Base-by-base conservation (phyloP, 129 eudicot species). In the Cynara cardunculus region DNA sequence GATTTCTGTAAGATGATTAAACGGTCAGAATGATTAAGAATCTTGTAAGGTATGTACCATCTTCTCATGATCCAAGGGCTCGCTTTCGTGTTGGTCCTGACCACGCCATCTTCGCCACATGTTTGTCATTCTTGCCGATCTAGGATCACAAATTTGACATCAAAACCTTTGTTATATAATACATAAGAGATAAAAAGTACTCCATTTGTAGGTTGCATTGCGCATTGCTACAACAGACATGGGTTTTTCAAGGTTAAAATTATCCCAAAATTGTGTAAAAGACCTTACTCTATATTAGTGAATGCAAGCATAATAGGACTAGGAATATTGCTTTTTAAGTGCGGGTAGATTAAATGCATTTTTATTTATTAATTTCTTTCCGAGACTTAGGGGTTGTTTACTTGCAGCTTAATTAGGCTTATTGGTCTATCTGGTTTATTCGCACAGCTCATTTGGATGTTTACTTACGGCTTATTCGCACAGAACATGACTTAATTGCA, bases 101-200 rank as follows among this genome's bases (percentile, higher is more conserved):
- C 90, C 78, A 10, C 73, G 80, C 91, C 82, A 90, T 84, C 82
- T 88, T 82, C 78, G 69, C 39, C 89, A 81, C 97, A 92, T 87
- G 80, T 67, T 82, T 66, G 69, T 46, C 71, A 46, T 65, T 28
- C 8, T 65, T 76, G 32, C 13, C 16, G 7, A 76, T 53, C 49
- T 53, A 25, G 26, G 69, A 46, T 27, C 6, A 19, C 13, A 56
- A 72, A 6, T 75, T 12, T 2, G 3, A 8, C 69, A 64, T 64
- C 28, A 64, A 64, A 64, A 64, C 5, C 69, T 64, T 64, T 61
- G 26, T 61, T 61, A 19, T n/a, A 59, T 59, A 59, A 24, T 59
- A 19, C 12, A 19, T 61, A 22, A 61, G 19, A 49, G 19, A 13
- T 2, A 2, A 49, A 8, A 49, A 49, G 61, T 49, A 49, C n/a